phyloP scores from a whole-genome alignment of 2,329 filamentous ascomycete species.

The Colletotrichum orchidophilum region DNA sequence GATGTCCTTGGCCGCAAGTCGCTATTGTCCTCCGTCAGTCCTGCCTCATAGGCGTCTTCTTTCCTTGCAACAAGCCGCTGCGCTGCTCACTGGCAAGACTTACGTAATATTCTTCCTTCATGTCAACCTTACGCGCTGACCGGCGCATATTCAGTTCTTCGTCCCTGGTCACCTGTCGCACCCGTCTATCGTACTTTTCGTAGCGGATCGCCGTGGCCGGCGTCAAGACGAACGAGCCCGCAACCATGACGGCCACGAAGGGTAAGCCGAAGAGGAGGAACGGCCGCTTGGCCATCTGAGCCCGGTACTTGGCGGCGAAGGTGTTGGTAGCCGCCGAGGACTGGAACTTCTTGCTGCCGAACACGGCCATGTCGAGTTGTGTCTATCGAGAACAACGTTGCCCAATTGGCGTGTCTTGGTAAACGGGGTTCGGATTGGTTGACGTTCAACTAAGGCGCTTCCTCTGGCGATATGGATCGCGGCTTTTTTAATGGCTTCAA shows the following conservation, averaged over 20 bases:
- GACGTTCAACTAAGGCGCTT: not conserved
- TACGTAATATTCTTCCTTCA: constrained; percentile 89
- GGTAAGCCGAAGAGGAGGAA: constrained; percentile 95
- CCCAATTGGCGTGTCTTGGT: not conserved
- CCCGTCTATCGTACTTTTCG: constrained; percentile 90
- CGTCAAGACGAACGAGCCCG: constrained; percentile 92
- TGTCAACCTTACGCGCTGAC: constrained; percentile 75
- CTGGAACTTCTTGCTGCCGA: constrained; percentile 77
- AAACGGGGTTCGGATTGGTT: not conserved
- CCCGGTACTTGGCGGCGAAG: constrained; percentile 81
- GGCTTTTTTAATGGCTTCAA: not conserved
- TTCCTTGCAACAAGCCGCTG: not conserved
- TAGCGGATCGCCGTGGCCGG: constrained; percentile 94
- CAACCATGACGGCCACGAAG: constrained; percentile 89
- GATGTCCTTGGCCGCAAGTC: constrained; percentile 86
- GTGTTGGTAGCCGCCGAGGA: constrained; percentile 71
- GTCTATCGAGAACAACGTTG: not conserved
- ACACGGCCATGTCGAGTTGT: constrained; percentile 64
- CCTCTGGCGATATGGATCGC: not conserved
- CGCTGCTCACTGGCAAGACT: constrained; percentile 46
- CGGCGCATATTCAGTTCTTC: constrained; percentile 86
- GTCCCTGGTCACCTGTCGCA: constrained; percentile 84
- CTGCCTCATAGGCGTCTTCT: constrained; percentile 39
- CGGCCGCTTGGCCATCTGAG: constrained; percentile 78
- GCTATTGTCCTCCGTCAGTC: constrained; percentile 72